Evolutionary conservation across 371 early-diverging fungal species (phyloP).

Genomic region (Quaeritorhiza haematococci): DNA sequence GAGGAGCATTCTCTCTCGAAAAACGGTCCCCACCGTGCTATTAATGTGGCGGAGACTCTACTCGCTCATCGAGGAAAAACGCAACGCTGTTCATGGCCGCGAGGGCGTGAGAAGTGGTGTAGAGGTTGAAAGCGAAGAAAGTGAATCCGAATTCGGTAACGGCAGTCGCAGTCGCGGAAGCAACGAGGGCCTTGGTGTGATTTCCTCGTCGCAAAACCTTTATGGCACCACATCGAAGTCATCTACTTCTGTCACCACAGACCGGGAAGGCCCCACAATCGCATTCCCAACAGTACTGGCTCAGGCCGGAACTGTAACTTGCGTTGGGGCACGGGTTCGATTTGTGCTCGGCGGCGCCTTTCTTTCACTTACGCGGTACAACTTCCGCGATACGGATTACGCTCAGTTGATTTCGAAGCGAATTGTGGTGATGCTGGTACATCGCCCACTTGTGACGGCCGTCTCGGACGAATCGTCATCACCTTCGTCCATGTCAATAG

Average conservation of each 20-base stretch:
- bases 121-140: no score
- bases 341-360: slow-evolving; percentile 34
- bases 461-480: slow-evolving; percentile 11
- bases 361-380: slow-evolving; percentile 57
- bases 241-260: no score
- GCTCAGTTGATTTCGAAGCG: slow-evolving; percentile 43
- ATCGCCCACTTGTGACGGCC: neutral
- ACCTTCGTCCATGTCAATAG: no score
- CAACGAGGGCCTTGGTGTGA: no score
- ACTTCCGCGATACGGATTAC: slow-evolving; percentile 69
- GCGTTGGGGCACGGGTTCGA: slow-evolving; percentile 7
- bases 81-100: neutral
- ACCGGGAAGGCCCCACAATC: no score
- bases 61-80: neutral
- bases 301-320: slow-evolving; percentile 29
- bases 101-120: neutral
- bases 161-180: no score
- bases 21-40: slow-evolving; percentile 61
- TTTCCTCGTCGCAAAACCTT: no score
- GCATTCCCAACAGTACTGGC: neutral
- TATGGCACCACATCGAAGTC: no score
- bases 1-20: slow-evolving; percentile 46
- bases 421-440: slow-evolving; percentile 20
- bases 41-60: slow-evolving; percentile 37
- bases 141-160: no score